Evolutionary conservation across 768 basidiomycete species (phyloP), one percentile per base, ranked within the genome.

Genomic region (Lyophyllum decastes): DNA sequence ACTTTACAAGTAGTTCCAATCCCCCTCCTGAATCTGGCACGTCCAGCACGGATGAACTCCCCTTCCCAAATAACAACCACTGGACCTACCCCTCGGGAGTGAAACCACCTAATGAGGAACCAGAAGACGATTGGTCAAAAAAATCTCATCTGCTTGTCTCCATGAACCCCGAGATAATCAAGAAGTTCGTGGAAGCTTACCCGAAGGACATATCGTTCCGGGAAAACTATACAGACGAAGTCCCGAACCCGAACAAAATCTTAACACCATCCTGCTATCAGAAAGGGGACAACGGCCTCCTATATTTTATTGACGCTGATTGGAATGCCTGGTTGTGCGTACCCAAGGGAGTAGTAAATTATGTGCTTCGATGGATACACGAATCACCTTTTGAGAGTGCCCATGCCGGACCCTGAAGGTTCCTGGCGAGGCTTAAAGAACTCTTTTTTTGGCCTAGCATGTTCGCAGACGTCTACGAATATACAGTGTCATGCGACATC

Each of bases 281-380:
- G 17, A 41, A n/a, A 27, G 51, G 40, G 17, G 43, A 10, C 4
- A 52, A 52, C 40, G 17, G 51, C 8, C n/a, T 52, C 7, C 51
- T 52, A 2, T 67, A 65, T 35, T 67, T 64, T 44, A 12, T 57
- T 0, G 64, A 67, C 43, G 60, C 66, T 0, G 64, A 67, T 34
- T 65, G 62, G 60, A 60, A 54, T 10, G 16, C 56, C 19, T 3
- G 62, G 19, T 54, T 67, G 0, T 66, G 67, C 33, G 63, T 68
- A 0, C 67, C 67, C 2, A 30, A 44, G 30, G 33, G 38, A 34
- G 10, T 35, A 12, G 16, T 33, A 1, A 50, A 24, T 4, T 25
- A 50, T 11, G 30, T 24, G 4, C 7, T 50, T 17, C 25, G 48
- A 26, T 61, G 54, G 55, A 64, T 62, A 7, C 66, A 68, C 44